A percentile compares a stretch with the other conserved stretches of the same genome.
Conservation (phyloP, 2,329 filamentous ascomycete genomes). For the Curvularia sp. region DNA sequence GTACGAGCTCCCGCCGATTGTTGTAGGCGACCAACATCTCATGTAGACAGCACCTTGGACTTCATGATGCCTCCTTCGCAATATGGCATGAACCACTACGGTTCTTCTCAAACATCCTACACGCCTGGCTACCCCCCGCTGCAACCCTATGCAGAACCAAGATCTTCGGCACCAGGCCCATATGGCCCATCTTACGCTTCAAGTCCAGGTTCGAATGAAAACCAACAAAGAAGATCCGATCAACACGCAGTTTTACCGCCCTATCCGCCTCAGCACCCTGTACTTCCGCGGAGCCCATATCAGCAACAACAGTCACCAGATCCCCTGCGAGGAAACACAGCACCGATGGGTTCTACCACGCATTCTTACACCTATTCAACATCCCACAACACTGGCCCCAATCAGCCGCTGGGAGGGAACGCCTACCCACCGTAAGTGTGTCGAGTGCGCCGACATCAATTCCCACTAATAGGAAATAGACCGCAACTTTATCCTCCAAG, state of each 20-base stretch:
- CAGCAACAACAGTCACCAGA: conserved; percentile 44
- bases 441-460: neutral
- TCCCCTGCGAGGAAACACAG: conserved; percentile 40
- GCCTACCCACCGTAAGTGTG: conserved; percentile 45
- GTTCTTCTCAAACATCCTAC: conserved; percentile 41
- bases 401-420: conserved; percentile 39
- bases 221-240: conserved; percentile 37
- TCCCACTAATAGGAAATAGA: conserved; percentile 30
- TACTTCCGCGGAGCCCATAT: conserved; percentile 44
- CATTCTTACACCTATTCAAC: conserved; percentile 46
- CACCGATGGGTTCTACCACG: conserved; percentile 36
- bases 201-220: conserved; percentile 36
- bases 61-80: conserved; percentile 53
- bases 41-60: conserved; percentile 46
- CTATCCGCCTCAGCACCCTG: conserved; percentile 39
- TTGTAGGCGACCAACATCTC: conserved; percentile 13
- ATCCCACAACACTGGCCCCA: conserved; percentile 41
- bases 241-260: conserved; percentile 42
- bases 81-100: conserved; percentile 50
- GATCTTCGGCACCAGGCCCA: conserved; percentile 35
- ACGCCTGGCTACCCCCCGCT: conserved; percentile 44
- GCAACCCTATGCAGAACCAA: conserved; percentile 41
- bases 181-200: conserved; percentile 43
- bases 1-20: conserved; percentile 28
- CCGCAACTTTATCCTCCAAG: conserved; percentile 44